Conservation (phyloP, 2,329 filamentous ascomycete species). For the Chaetomium strumarium region DNA sequence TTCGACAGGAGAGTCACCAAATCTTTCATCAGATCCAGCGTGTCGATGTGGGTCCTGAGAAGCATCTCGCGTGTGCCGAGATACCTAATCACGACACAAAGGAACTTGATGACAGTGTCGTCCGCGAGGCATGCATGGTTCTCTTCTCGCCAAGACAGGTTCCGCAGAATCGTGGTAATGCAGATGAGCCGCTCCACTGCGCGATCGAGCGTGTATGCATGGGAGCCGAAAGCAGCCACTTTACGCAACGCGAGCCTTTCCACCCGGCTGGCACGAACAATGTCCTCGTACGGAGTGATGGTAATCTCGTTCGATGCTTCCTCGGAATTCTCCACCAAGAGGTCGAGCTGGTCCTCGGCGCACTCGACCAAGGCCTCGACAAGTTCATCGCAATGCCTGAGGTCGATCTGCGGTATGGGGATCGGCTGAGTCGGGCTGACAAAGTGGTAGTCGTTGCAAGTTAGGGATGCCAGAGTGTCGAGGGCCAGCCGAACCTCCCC, state of each 20-base stretch:
- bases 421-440: conserved; percentile 46
- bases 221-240: conserved; percentile 65
- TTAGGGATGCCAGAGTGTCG: conserved; percentile 62
- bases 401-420: conserved; percentile 57
- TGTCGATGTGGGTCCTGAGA: conserved; percentile 74
- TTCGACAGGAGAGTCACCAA: conserved; percentile 85
- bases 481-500: conserved; percentile 85
- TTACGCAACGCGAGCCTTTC: conserved; percentile 71
- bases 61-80: conserved; percentile 86
- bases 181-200: conserved; percentile 84
- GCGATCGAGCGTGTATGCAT: conserved; percentile 75
- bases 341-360: conserved; percentile 79
- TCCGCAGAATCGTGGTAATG: conserved; percentile 86
- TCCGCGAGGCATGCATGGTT: conserved; percentile 74
- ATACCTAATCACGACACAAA: conserved; percentile 77
- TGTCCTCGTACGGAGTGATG: conserved; percentile 79
- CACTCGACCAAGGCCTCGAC: conserved; percentile 85
- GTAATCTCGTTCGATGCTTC: conserved; percentile 85
- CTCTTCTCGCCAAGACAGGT: conserved; percentile 74
- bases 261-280: conserved; percentile 68
- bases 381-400: conserved; percentile 78
- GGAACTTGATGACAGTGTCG: conserved; percentile 71
- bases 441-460: conserved; percentile 50
- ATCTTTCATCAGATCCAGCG: conserved; percentile 96
- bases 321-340: conserved; percentile 75